Evolutionary conservation across 2,329 filamentous ascomycete genomes (phyloP).

Genomic region (Aspergillus aculeatus): DNA sequence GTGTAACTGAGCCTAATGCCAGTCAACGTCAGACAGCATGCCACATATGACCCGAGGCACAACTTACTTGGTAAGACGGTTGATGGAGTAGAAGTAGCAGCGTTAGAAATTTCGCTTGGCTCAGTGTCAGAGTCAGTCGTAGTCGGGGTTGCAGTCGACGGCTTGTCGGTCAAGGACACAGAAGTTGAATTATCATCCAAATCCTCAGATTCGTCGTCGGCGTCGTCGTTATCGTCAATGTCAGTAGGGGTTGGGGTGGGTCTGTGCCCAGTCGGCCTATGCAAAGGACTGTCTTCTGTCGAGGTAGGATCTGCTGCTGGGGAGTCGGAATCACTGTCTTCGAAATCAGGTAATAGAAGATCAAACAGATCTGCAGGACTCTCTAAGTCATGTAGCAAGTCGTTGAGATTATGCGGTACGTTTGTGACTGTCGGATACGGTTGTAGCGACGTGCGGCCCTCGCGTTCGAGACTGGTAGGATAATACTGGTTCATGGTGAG

Average conservation of each 20-base stretch:
- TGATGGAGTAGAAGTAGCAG: background rate
- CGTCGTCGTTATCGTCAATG: background rate
- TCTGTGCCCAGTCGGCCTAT: background rate
- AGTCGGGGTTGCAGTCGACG: background rate
- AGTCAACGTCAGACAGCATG: slow-evolving; percentile 2
- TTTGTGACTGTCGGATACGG: slow-evolving; percentile 17
- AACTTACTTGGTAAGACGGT: slow-evolving; percentile 10
- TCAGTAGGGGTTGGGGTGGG: background rate
- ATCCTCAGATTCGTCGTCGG: background rate
- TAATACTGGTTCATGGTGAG: slow-evolving; percentile 29
- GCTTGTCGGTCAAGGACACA: background rate
- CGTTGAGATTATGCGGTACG: slow-evolving; percentile 12
- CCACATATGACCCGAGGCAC: background rate
- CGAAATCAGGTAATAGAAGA: slow-evolving; percentile 8
- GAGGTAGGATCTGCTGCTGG: slow-evolving; percentile 3
- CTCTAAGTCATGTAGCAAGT: slow-evolving; percentile 18
- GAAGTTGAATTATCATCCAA: background rate
- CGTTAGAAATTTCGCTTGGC: background rate
- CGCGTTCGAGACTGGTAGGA: slow-evolving; percentile 29
- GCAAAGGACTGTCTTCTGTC: background rate
- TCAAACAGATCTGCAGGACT: slow-evolving; percentile 14
- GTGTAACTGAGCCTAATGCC: slow-evolving; percentile 7
- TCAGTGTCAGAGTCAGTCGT: background rate
- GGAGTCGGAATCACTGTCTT: background rate
- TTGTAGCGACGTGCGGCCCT: slow-evolving; percentile 32